Conservation (phyloP, 345 rosid genomes). For the Brassica rapa region DNA sequence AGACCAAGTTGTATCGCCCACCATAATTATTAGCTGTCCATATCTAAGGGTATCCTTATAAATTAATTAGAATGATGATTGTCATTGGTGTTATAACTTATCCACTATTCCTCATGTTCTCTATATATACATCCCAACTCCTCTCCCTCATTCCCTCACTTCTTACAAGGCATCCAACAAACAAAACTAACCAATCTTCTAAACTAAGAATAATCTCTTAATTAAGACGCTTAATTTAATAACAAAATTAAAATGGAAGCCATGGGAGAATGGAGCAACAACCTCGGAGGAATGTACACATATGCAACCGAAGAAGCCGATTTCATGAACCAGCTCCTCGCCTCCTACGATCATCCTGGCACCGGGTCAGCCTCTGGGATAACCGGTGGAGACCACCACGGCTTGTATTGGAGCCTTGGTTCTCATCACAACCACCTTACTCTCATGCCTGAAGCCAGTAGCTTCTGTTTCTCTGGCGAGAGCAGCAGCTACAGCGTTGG, state of each 20-base stretch:
- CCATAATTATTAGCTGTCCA: constrained; percentile 38
- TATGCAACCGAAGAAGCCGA: constrained; percentile 68
- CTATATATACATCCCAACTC: constrained; percentile 34
- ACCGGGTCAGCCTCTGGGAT: constrained; percentile 34
- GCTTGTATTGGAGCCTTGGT: constrained; percentile 39
- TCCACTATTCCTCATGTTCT: constrained; percentile 38
- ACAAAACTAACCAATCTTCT: constrained; percentile 22
- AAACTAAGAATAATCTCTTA: constrained; percentile 27
- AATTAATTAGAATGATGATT: constrained; percentile 19
- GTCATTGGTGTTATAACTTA: constrained; percentile 19
- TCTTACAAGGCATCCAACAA: constrained; percentile 33
- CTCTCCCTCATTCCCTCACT: constrained; percentile 31
- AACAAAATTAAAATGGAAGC: constrained; percentile 51
- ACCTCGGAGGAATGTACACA: constrained; percentile 56
- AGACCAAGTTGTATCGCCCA: constrained; percentile 40
- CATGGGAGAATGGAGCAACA: constrained; percentile 65
- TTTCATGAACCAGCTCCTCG: constrained; percentile 70
- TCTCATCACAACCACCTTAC: constrained; percentile 32
- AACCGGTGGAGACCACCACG: constrained; percentile 44
- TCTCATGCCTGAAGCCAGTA: constrained; percentile 25
- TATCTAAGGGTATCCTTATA: constrained; percentile 33
- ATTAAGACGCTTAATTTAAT: constrained; percentile 20
- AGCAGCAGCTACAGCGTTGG: constrained; percentile 47
- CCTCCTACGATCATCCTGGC: constrained; percentile 40
- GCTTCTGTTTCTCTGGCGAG: constrained; percentile 46